Base-by-base conservation (phyloP, 2,329 filamentous ascomycete genomes). In the Botrytis medusae region DNA sequence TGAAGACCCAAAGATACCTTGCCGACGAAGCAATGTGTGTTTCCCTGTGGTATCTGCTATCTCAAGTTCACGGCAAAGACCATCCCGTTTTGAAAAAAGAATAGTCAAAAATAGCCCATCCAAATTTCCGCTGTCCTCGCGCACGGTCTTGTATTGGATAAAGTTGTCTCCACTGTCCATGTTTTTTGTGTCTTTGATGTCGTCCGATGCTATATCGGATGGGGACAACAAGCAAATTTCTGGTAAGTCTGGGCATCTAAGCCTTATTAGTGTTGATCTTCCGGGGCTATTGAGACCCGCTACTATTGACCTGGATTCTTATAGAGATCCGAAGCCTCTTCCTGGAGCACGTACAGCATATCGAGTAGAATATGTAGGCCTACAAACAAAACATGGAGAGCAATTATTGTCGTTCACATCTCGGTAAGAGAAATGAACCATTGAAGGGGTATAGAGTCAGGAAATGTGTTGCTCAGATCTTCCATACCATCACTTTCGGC, bases 161-260 rank as follows among this genome's bases (percentile, higher is more conserved):
- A 42, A 68, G 64, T 54, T 54, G 25, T 68, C 64, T 68, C 64
- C 46, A 68, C 46, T 40, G 32, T 29, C 64, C 46, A 29, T 54
- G 25, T 29, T 68, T 42, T 54, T 68, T 14, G 1, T 64, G 63
- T 67, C 44, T 67, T n/a, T 37, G 44, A 51, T 48, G 44, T 48
- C 63, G 63, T 65, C 44, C 44, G 42, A 65, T 48, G 32, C 46
- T 40, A 51, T 32, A 29, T 54, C 46, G 16, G 64, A 51, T 67
- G 16, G 46, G 46, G 32, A 34, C 29, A 18, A 51, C 63, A 40
- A 37, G 32, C 22, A 34, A 25, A 37, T n/a, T 16, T 67, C 46
- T 67, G 14, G 44, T 46, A n/a, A 54, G 32, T 68, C 64, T 68
- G 14, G 46, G 46, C 46, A 67, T 7, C 64, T 51, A 51, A 46